phyloP scores from a whole-genome alignment of 495 filamentous ascomycete species.

The Podospora pseudoanserina region DNA sequence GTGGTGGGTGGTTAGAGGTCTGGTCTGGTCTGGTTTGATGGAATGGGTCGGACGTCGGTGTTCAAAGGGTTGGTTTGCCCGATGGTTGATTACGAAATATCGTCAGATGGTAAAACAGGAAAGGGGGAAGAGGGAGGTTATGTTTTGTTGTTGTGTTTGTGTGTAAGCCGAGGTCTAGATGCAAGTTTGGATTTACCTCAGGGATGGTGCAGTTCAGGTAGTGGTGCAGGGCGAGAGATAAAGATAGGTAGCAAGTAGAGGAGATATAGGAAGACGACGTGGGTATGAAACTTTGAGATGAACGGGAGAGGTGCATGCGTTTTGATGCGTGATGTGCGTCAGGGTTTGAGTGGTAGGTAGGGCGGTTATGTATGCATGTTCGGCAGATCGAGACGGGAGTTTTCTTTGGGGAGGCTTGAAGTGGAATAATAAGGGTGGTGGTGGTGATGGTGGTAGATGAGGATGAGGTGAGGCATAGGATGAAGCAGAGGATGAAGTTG shows the following conservation, averaged over 20 bases:
- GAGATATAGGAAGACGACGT: not conserved
- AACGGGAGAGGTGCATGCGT: not conserved
- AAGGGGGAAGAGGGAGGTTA: not conserved
- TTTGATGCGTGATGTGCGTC: not conserved
- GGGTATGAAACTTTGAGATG: not conserved
- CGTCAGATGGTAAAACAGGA: not conserved
- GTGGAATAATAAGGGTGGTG: not conserved
- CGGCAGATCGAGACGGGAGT: not conserved
- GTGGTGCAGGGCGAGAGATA: not conserved
- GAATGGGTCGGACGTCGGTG: not conserved
- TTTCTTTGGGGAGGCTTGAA: not conserved
- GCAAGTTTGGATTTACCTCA: not conserved
- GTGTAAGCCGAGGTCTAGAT: not conserved
- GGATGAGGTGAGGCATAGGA: not conserved
- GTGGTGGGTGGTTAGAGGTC: not conserved
- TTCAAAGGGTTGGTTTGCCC: not conserved
- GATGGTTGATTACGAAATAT: not conserved
- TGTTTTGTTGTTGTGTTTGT: not conserved
- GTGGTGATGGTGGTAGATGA: not conserved
- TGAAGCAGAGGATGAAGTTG: not conserved
- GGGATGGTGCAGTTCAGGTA: not conserved
- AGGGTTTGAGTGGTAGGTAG: not conserved
- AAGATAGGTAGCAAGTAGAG: not conserved
- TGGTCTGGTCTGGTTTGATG: not conserved
- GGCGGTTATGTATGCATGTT: not conserved